phyloP scores from a whole-genome alignment of 108 stramenopile species.

The Schizochytrium sp. region DNA sequence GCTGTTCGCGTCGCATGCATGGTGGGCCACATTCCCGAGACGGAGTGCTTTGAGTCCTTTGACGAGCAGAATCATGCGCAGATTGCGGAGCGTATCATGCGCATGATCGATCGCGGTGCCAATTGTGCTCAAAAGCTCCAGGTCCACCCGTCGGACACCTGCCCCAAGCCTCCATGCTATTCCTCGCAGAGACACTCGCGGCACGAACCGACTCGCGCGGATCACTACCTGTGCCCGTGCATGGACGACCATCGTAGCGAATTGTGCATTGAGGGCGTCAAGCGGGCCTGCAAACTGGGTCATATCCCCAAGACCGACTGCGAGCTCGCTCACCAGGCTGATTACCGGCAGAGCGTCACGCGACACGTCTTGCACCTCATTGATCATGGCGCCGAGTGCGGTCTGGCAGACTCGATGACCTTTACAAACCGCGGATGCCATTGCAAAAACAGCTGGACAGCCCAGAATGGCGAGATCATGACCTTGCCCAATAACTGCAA shows the following conservation, averaged over 20 bases:
- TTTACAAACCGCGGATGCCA: background rate
- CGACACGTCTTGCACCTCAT: background rate
- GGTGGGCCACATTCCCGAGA: conserved; percentile 6
- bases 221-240: background rate
- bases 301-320: background rate
- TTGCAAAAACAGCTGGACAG: background rate
- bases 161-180: background rate
- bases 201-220: background rate
- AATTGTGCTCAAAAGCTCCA: conserved; percentile 3
- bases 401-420: background rate
- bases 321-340: background rate
- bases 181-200: background rate
- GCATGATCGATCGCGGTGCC: background rate
- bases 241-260: background rate
- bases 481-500: background rate
- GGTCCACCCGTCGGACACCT: background rate
- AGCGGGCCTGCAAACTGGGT: background rate
- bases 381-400: background rate
- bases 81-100: background rate
- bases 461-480: background rate
- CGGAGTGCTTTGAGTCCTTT: background rate
- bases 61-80: background rate
- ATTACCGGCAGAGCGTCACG: background rate
- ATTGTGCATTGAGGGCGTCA: background rate
- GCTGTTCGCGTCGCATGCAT: conserved; percentile 11